A percentile compares a stretch with the other conserved stretches of the same genome.
These are phyloP conservation scores for Lactarius vividus DNA, from an alignment of 768 basidiomycete species.

Conservation along the genomic window DNA sequence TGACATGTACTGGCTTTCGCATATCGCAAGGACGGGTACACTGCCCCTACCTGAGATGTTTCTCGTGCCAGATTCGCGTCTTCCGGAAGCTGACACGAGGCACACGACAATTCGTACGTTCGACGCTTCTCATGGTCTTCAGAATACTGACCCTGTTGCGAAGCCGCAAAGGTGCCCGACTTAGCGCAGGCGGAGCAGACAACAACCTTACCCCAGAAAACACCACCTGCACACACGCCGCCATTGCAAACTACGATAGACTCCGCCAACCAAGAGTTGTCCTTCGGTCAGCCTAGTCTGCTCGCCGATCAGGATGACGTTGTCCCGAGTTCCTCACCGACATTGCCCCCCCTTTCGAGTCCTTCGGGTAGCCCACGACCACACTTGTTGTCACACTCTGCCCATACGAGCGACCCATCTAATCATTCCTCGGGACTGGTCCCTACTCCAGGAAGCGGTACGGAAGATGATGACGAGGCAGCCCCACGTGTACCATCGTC, in stretches of 20 bases:
- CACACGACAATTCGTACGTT: neutral
- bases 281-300: slow-evolving; percentile 6
- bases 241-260: neutral
- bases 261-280: neutral
- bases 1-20: slow-evolving; percentile 63
- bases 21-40: slow-evolving; percentile 51
- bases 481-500: slow-evolving; percentile 18
- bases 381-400: slow-evolving; percentile 16
- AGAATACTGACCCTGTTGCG: neutral
- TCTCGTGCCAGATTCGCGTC: slow-evolving; percentile 28
- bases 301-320: slow-evolving; percentile 13
- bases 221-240: neutral
- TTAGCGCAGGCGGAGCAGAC: neutral
- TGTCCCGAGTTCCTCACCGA: slow-evolving; percentile 18
- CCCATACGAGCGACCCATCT: slow-evolving; percentile 1
- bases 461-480: slow-evolving; percentile 30
- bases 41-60: slow-evolving; percentile 41
- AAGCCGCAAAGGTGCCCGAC: neutral
- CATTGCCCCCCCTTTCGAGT: slow-evolving; percentile 12
- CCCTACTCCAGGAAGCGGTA: slow-evolving; percentile 31
- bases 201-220: neutral
- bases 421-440: neutral
- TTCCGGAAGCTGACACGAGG: slow-evolving; percentile 31
- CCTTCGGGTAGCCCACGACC: neutral
- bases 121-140: neutral